Evolutionary conservation across 2,329 filamentous ascomycete genomes (phyloP).

Genomic region (Colletotrichum euphorbiae): DNA sequence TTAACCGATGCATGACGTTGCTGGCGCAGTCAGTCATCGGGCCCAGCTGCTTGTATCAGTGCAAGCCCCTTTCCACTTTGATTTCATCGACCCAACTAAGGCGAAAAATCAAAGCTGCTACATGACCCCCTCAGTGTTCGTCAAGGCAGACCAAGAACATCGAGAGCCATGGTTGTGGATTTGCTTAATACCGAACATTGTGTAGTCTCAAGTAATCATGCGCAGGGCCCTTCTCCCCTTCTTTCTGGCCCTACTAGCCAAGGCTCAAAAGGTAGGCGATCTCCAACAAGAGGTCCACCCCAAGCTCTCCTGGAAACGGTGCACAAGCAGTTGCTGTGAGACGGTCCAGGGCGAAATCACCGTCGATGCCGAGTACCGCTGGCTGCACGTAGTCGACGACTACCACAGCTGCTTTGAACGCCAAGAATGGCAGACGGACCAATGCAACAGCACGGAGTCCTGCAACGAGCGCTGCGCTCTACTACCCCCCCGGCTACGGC

Average conservation of each 20-base stretch:
- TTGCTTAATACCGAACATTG: neutral
- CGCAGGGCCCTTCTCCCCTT: neutral
- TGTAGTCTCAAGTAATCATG: neutral
- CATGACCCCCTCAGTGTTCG: too few species aligned
- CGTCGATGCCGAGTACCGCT: constrained; percentile 33
- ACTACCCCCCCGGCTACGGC: constrained; percentile 58
- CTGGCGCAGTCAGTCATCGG: too few species aligned
- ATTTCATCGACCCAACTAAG: too few species aligned
- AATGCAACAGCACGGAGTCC: constrained; percentile 53
- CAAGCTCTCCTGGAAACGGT: constrained; percentile 27
- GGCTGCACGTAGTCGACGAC: constrained; percentile 43
- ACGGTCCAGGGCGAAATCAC: constrained; percentile 19
- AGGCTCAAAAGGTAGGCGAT: constrained; percentile 22
- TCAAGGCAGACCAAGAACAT: too few species aligned
- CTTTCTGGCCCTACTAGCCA: constrained; percentile 7
- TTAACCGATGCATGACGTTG: too few species aligned
- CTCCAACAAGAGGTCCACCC: constrained; percentile 22
- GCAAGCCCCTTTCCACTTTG: too few species aligned
- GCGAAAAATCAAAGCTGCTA: too few species aligned
- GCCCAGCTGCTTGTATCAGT: too few species aligned
- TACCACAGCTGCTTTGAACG: constrained; percentile 62
- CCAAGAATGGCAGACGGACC: constrained; percentile 50
- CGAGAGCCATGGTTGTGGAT: too few species aligned
- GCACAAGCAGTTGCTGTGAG: constrained; percentile 7
- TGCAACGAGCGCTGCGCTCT: constrained; percentile 59